Evolutionary conservation across 805 yeast species (phyloP).

Genomic region (Debaryomyces prosopidis): DNA sequence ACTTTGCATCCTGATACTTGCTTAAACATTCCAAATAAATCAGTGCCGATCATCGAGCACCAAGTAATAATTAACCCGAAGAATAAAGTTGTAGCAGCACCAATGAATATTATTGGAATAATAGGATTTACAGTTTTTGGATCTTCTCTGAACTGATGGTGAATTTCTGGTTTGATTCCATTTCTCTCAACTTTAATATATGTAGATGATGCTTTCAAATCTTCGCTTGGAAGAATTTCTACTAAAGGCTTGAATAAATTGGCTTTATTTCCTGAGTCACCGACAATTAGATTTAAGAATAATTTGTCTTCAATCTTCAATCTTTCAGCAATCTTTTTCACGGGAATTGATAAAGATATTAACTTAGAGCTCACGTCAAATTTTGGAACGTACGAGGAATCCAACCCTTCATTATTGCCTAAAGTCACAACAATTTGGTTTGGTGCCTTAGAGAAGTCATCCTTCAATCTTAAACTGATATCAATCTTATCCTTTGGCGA

Average conservation of each 20-base stretch:
- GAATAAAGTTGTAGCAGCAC: slow-evolving; percentile 42
- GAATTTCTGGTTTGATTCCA: slow-evolving; percentile 60
- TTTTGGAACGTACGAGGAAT: slow-evolving; percentile 31
- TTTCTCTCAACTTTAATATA: slow-evolving; percentile 33
- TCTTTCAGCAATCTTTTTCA: slow-evolving; percentile 31
- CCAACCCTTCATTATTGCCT: slow-evolving; percentile 30
- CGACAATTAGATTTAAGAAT: slow-evolving; percentile 31
- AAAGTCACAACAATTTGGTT: slow-evolving; percentile 36
- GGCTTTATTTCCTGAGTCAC: slow-evolving; percentile 18
- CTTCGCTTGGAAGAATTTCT: slow-evolving; percentile 30
- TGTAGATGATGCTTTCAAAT: slow-evolving; percentile 21
- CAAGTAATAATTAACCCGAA: slow-evolving; percentile 46
- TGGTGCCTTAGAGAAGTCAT: slow-evolving; percentile 22
- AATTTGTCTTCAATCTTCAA: slow-evolving; percentile 35
- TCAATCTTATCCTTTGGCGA: slow-evolving; percentile 32
- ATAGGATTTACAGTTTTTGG: slow-evolving; percentile 52
- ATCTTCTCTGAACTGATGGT: slow-evolving; percentile 58
- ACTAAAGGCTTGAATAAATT: slow-evolving; percentile 27
- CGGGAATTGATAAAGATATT: slow-evolving; percentile 25
- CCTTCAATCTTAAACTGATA: slow-evolving; percentile 24
- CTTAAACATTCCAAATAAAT: slow-evolving; percentile 36
- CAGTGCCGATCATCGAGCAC: slow-evolving; percentile 29
- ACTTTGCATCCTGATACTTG: slow-evolving; percentile 33
- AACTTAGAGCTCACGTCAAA: slow-evolving; percentile 17
- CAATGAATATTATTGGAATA: slow-evolving; percentile 53